A percentile compares a stretch with the other conserved stretches of the same genome.
Conservation (phyloP, 1,284 basidiomycete species). For the Pyrrhoderma noxium region DNA sequence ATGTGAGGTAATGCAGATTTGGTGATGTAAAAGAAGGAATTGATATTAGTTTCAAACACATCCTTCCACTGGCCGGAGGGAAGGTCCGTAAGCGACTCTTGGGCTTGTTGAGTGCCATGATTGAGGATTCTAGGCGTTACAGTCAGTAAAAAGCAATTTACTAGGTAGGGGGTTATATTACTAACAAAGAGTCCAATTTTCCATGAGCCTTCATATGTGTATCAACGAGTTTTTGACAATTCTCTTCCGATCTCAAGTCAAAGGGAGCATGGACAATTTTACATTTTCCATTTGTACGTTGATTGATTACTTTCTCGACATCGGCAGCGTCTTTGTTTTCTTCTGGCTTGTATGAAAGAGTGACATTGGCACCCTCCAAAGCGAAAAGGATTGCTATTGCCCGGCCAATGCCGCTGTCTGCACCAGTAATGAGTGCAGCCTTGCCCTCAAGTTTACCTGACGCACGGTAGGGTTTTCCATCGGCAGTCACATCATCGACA, state of each 20-base stretch:
- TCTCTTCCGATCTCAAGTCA: slow-evolving; percentile 39
- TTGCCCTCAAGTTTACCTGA: slow-evolving; percentile 39
- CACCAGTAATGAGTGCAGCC: slow-evolving; percentile 43
- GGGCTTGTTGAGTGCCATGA: slow-evolving; percentile 44
- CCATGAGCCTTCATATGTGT: slow-evolving; percentile 34
- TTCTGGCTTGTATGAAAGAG: slow-evolving; percentile 41
- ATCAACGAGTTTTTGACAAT: slow-evolving; percentile 36
- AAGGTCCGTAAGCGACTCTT: slow-evolving; percentile 37
- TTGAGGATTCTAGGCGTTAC: slow-evolving; percentile 38
- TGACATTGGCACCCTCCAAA: slow-evolving; percentile 50
- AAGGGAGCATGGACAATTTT: slow-evolving; percentile 35
- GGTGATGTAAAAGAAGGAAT: slow-evolving; percentile 47
- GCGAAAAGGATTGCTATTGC: slow-evolving; percentile 35
- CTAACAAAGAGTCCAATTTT: slow-evolving; percentile 38
- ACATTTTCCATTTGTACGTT: slow-evolving; percentile 33
- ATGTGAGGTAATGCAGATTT: slow-evolving; percentile 40
- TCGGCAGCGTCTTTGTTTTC: slow-evolving; percentile 42
- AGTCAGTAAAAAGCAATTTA: background rate
- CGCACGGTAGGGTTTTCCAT: slow-evolving; percentile 38
- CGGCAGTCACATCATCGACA: slow-evolving; percentile 41
- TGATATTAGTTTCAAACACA: slow-evolving; percentile 43
- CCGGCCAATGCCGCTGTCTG: slow-evolving; percentile 44
- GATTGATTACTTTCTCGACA: slow-evolving; percentile 32
- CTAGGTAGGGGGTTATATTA: background rate
- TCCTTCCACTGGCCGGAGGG: slow-evolving; percentile 44